Conservation (phyloP, 2,329 filamentous ascomycete species). For the Fusarium tanahbumbuense region DNA sequence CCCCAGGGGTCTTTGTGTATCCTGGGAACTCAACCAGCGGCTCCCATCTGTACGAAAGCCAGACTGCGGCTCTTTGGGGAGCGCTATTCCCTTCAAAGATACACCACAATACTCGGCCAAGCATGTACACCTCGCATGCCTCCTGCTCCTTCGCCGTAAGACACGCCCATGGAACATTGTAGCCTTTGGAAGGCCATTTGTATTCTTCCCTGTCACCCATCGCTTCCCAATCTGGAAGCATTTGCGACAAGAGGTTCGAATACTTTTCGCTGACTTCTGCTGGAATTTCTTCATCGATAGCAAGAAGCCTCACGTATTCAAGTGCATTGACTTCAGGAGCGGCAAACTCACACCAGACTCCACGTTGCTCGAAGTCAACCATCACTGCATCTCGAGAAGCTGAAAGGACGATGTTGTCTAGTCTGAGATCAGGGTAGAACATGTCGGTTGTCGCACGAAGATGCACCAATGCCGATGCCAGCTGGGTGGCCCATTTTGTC, state of each 20-base stretch:
- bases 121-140: slow-evolving; percentile 71
- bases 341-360: slow-evolving; percentile 71
- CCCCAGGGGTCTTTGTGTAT: slow-evolving; percentile 60
- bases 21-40: slow-evolving; percentile 67
- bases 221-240: slow-evolving; percentile 61
- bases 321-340: slow-evolving; percentile 70
- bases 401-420: slow-evolving; percentile 69
- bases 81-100: slow-evolving; percentile 71
- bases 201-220: slow-evolving; percentile 58
- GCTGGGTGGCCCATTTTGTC: slow-evolving; percentile 65
- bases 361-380: slow-evolving; percentile 72
- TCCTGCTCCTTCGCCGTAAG: slow-evolving; percentile 65
- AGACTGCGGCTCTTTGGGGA: slow-evolving; percentile 66
- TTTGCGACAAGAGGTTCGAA: slow-evolving; percentile 53
- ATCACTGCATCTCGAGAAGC: slow-evolving; percentile 61
- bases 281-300: slow-evolving; percentile 60
- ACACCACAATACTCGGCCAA: slow-evolving; percentile 71
- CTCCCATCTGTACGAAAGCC: slow-evolving; percentile 69
- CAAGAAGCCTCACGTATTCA: slow-evolving; percentile 67
- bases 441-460: slow-evolving; percentile 58
- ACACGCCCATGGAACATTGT: slow-evolving; percentile 68
- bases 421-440: slow-evolving; percentile 69
- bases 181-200: slow-evolving; percentile 60
- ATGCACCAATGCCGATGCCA: slow-evolving; percentile 64
- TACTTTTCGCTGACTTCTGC: slow-evolving; percentile 56